A percentile compares a stretch with the other conserved stretches of the same genome.
Conservation (phyloP, 495 filamentous ascomycete genomes). For the Xylaria telfairii region DNA sequence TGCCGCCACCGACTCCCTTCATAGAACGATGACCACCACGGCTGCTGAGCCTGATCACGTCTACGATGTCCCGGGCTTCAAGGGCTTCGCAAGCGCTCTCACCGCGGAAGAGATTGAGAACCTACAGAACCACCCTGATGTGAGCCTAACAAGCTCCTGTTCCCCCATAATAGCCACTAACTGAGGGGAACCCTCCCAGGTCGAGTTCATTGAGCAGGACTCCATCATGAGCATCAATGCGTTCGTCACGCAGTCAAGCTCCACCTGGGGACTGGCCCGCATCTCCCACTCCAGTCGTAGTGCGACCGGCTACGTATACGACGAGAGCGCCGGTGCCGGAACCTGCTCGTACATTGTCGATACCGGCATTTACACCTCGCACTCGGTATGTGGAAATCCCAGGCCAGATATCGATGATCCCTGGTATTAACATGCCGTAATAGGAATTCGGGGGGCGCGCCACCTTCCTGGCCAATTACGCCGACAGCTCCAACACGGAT, state of each 20-base stretch:
- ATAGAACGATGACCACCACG: conserved; percentile 33
- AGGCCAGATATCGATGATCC: neutral
- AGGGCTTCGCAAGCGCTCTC: conserved; percentile 51
- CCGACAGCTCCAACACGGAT: conserved; percentile 52
- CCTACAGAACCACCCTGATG: conserved; percentile 50
- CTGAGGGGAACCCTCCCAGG: conserved; percentile 35
- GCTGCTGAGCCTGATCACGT: conserved; percentile 47
- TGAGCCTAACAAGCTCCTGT: conserved; percentile 28
- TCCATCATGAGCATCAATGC: conserved; percentile 53
- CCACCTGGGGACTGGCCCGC: conserved; percentile 67
- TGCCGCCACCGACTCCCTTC: conserved; percentile 38
- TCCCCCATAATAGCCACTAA: conserved; percentile 16
- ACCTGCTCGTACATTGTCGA: conserved; percentile 67
- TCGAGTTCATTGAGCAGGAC: conserved; percentile 62
- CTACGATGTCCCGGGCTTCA: conserved; percentile 50
- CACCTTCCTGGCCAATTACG: conserved; percentile 50
- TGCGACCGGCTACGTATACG: conserved; percentile 63
- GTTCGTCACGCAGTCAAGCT: conserved; percentile 55
- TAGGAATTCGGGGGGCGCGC: conserved; percentile 53
- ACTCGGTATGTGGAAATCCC: conserved; percentile 59
- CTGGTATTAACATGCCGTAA: neutral
- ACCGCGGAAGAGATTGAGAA: conserved; percentile 45
- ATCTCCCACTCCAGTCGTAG: conserved; percentile 59
- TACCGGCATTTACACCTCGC: conserved; percentile 62
- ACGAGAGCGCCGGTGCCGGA: conserved; percentile 61